Conservation (phyloP, 1,139 yeast species). For the Yarrowia galli region DNA sequence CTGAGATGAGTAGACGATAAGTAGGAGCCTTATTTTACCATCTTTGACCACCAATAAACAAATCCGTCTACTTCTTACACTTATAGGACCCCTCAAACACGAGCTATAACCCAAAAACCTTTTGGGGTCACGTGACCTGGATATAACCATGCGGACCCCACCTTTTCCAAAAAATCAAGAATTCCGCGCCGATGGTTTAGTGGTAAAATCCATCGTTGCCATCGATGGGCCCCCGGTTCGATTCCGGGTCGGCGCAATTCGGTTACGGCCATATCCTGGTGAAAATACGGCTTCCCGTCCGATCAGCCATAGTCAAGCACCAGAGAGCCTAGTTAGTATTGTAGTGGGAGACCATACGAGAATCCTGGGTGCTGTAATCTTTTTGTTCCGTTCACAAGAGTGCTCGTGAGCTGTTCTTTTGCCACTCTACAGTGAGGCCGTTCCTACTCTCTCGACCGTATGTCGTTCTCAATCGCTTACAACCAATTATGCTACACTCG, state of each 20-base stretch:
- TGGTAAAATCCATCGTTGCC: conserved; percentile 37
- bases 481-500: too few species aligned
- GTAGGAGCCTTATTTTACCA: too few species aligned
- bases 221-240: conserved; percentile 38
- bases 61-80: too few species aligned
- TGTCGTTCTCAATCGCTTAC: too few species aligned
- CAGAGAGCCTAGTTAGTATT: conserved; percentile 35
- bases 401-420: too few species aligned
- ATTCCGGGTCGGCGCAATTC: conserved; percentile 35
- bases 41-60: too few species aligned
- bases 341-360: conserved; percentile 36
- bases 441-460: too few species aligned
- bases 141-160: background rate
- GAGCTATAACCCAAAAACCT: background rate
- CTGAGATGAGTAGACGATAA: background rate
- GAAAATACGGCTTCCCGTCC: conserved; percentile 35
- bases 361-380: conserved; percentile 29
- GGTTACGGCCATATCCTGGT: conserved; percentile 34
- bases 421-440: too few species aligned
- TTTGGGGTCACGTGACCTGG: background rate
- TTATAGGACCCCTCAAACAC: background rate
- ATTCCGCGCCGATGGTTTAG: conserved; percentile 27
- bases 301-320: conserved; percentile 35
- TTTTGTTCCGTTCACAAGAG: too few species aligned
- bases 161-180: background rate